Evolutionary conservation across 169 alveolate species (phyloP).

Genomic region (Eimeria mitis): DNA sequence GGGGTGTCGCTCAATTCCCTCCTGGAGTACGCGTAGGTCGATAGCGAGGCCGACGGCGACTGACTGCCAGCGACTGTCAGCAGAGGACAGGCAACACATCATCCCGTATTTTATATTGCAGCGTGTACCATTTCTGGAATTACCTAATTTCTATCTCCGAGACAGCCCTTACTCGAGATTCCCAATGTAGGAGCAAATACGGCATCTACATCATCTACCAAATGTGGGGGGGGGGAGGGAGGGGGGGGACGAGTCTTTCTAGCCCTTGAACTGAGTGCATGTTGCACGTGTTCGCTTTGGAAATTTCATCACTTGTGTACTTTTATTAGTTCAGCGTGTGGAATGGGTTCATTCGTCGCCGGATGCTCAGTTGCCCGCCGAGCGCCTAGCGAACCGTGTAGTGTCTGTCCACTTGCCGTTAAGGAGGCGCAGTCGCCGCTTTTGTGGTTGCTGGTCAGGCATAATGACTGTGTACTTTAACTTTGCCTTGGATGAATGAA

Average conservation of each 20-base stretch:
- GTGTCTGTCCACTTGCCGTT: neutral
- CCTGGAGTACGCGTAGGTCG: conserved; percentile 11
- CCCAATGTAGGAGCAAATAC: neutral
- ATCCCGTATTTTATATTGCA: neutral
- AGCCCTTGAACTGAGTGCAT: neutral
- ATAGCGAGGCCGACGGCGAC: conserved; percentile 68
- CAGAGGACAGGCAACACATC: conserved; percentile 17
- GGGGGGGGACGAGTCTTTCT: neutral
- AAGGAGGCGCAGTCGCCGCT: neutral
- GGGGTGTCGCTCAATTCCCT: conserved; percentile 42
- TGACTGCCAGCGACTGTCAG: neutral
- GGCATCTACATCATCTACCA: neutral
- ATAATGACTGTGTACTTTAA: neutral
- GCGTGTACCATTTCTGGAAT: neutral
- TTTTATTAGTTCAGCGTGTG: neutral
- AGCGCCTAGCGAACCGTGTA: neutral
- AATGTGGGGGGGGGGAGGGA: neutral
- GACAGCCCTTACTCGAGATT: neutral
- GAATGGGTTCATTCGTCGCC: neutral
- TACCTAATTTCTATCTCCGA: neutral
- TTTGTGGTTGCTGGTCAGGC: neutral
- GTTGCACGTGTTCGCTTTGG: neutral
- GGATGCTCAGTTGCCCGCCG: neutral
- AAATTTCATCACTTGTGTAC: neutral
- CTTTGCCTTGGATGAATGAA: neutral